Base-by-base conservation (phyloP, 1,139 yeast species). In the Kodamaea ohmeri region DNA sequence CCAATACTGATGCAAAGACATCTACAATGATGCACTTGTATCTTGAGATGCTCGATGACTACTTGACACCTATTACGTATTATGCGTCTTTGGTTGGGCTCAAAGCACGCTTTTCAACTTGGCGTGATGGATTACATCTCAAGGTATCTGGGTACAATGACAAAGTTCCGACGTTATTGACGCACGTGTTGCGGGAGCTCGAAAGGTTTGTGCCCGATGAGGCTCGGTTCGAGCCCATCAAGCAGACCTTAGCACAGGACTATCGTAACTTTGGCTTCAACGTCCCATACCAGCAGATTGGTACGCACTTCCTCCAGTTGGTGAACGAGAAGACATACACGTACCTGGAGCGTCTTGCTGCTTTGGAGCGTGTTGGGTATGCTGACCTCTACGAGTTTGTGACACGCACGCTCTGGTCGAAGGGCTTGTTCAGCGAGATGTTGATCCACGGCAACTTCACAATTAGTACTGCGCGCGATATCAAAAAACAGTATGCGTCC, bases 41-140 rank as follows among this genome's bases (percentile, higher is more conserved):
- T 53, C 72, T 79, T 25, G 90, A 86, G 35, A 56, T 90, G 41
- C 61, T 90, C 29, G 84, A 79, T 39, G 97, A 90, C 53, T 78
- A 77, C 32, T 65, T 92, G 48, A 83, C 82, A 48, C 90, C 88
- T 51, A 66, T 78, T 39, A 80, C 88, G 5, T 92, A 92, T 52
- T 84, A 85, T 55, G 97, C 98, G 0, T 76, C 81, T 6, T 68
- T 89, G 43, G 96, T 94, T 2, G 95, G 94, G 0, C 71, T 89
- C 41, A 65, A 71, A 35, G 80, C 82, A 44, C 63, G 71, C 3
- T 69, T 90, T 31, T 61, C 70, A 29, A 66, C 77, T 37, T 76
- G 83, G 45, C 73, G 83, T 45, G 89, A 83, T 49, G 96, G 96
- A 0, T 55, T 89, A 34, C 74, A 76, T 29, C 56, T 92, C 29